phyloP scores from a whole-genome alignment of 2,329 filamentous ascomycete species.

The Alternaria sp. region DNA sequence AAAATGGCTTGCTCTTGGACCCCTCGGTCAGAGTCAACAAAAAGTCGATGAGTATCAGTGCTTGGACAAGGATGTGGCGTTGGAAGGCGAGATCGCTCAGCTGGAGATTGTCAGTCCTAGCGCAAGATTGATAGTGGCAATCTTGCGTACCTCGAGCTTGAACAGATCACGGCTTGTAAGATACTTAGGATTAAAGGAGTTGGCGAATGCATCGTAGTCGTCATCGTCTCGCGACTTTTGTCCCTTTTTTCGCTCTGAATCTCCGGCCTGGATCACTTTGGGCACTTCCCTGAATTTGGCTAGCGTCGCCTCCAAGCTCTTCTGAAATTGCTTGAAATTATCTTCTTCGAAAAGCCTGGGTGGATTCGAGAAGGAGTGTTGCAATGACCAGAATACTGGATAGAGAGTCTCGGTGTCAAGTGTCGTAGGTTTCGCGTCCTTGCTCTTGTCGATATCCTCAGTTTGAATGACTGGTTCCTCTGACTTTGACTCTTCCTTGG shows the following conservation, averaged over 20 bases:
- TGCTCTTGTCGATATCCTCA: conserved; percentile 54
- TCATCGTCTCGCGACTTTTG: conserved; percentile 68
- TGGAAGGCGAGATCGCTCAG: conserved; percentile 94
- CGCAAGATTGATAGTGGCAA: conserved; percentile 20
- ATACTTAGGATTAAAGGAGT: conserved; percentile 95
- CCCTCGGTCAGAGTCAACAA: conserved; percentile 85
- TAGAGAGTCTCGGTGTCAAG: conserved; percentile 78
- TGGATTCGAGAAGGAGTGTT: conserved; percentile 90
- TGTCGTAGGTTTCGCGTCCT: conserved; percentile 55
- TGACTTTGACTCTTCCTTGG: conserved; percentile 50
- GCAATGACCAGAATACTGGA: conserved; percentile 90
- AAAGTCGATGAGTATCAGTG: conserved; percentile 93
- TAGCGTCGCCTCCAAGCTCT: conserved; percentile 67
- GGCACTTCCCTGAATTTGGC: conserved; percentile 76
- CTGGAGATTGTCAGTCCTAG: conserved; percentile 54
- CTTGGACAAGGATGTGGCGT: conserved; percentile 92
- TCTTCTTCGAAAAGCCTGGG: conserved; percentile 76
- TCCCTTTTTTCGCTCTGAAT: conserved; percentile 67
- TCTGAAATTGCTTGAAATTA: conserved; percentile 71
- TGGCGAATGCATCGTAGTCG: conserved; percentile 68
- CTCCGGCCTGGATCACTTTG: conserved; percentile 71
- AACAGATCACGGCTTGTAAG: conserved; percentile 97
- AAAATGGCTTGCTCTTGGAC: conserved; percentile 78
- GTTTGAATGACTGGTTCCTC: conserved; percentile 40
- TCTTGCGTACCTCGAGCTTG: conserved; percentile 76